phyloP scores from a whole-genome alignment of 306 rosid genomes.

The Clitoria ternatea region DNA sequence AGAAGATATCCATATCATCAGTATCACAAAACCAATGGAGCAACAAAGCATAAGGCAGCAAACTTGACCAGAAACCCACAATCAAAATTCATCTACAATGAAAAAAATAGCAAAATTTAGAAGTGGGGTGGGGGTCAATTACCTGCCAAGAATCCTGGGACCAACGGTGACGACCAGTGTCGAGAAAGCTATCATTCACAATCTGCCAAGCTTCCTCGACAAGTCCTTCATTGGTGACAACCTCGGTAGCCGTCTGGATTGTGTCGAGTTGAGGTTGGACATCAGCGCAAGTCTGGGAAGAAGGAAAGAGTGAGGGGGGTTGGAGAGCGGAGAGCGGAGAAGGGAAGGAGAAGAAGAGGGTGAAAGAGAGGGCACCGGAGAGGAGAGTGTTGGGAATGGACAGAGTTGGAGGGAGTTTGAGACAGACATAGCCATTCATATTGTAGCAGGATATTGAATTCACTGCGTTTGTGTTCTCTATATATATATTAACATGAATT shows the following conservation, averaged over 20 bases:
- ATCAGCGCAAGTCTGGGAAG: slow-evolving; percentile 47
- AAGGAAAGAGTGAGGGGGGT: background rate
- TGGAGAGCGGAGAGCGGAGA: slow-evolving; percentile 22
- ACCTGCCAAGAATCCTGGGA: slow-evolving; percentile 81
- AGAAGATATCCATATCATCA: too few species aligned
- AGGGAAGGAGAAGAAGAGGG: slow-evolving; percentile 20
- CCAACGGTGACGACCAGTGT: slow-evolving; percentile 59
- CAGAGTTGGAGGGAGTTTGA: slow-evolving; percentile 1
- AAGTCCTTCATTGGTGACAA: slow-evolving; percentile 58
- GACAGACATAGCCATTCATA: slow-evolving; percentile 24
- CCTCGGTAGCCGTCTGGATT: slow-evolving; percentile 33
- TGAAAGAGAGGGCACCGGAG: slow-evolving; percentile 28
- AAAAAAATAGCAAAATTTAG: too few species aligned
- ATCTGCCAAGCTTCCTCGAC: slow-evolving; percentile 96
- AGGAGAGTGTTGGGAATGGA: slow-evolving; percentile 19
- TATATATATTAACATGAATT: background rate
- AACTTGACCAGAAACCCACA: too few species aligned
- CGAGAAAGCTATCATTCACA: slow-evolving; percentile 76
- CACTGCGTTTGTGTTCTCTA: background rate
- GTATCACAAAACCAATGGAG: too few species aligned
- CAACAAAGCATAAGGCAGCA: too few species aligned
- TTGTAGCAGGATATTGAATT: background rate
- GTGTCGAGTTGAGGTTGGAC: slow-evolving; percentile 21
- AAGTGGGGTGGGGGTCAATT: too few species aligned
- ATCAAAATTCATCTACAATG: too few species aligned